phyloP scores from a whole-genome alignment of 116 monocot species.

The Dioscorea cayenensis region DNA sequence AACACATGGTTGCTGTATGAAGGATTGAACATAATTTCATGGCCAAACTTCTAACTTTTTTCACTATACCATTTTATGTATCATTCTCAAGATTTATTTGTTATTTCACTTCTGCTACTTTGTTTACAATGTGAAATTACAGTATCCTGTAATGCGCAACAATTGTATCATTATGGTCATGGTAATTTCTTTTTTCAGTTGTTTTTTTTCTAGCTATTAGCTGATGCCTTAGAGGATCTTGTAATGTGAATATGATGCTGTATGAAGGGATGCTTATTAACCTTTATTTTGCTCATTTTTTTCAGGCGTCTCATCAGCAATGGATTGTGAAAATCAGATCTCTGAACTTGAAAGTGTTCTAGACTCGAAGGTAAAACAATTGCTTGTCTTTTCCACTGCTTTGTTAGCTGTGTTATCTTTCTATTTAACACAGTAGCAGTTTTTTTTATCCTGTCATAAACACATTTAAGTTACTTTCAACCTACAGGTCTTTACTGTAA shows the following conservation, averaged over 20 bases:
- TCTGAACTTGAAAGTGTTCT: conserved; percentile 68
- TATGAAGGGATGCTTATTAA: not conserved
- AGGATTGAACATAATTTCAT: too few species aligned
- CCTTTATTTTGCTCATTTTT: not conserved
- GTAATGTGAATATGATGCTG: not conserved
- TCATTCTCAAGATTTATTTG: too few species aligned
- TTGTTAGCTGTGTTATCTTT: not conserved
- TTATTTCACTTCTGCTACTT: too few species aligned
- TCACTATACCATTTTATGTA: too few species aligned
- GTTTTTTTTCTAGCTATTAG: too few species aligned
- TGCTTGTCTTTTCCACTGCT: conserved; percentile 8
- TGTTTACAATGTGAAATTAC: too few species aligned
- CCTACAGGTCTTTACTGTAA: conserved; percentile 61
- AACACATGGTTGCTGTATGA: too few species aligned
- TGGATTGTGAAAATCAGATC: conserved; percentile 71
- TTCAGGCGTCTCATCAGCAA: conserved; percentile 59
- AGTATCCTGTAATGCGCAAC: not conserved
- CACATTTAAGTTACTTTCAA: not conserved
- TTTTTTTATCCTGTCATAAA: not conserved
- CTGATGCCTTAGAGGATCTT: not conserved
- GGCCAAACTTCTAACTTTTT: too few species aligned
- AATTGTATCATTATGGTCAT: not conserved
- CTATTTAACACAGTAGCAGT: not conserved
- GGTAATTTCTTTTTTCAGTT: not conserved
- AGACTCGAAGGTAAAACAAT: conserved; percentile 62